Conservation (phyloP, 179 eudicot species). For the Carnegiea gigantea region DNA sequence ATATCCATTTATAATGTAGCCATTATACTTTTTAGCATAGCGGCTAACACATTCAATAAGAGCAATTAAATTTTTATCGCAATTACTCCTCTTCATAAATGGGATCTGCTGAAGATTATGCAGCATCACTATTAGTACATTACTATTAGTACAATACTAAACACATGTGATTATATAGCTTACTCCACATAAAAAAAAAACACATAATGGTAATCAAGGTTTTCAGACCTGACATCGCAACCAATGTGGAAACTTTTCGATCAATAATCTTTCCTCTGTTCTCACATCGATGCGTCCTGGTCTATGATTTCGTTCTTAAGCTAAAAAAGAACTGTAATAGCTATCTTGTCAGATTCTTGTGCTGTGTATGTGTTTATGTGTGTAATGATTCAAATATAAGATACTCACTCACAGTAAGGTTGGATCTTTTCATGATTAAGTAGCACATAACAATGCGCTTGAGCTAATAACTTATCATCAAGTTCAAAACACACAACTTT, state of each 20-base stretch:
- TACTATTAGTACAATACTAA: not conserved
- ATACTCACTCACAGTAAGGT: not conserved
- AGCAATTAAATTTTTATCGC: not conserved
- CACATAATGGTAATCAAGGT: not conserved
- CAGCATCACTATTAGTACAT: not conserved
- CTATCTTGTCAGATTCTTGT: too few relatives aligned
- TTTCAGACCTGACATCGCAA: not conserved
- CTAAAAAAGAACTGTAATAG: not conserved
- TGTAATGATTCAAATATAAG: not conserved
- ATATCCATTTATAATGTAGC: not conserved
- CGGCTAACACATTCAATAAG: not conserved
- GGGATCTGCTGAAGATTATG: not conserved
- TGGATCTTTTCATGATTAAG: not conserved
- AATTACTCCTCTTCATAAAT: not conserved
- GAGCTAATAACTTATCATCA: not conserved
- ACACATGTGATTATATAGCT: not conserved
- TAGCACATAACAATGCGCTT: not conserved
- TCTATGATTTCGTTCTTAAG: not conserved
- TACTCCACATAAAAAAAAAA: too few relatives aligned
- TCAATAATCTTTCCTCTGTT: not conserved
- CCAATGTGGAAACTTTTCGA: not conserved
- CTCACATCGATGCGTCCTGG: not conserved
- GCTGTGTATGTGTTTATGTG: too few relatives aligned
- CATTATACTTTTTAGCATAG: not conserved
- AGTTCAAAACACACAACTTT: not conserved